Percentiles rank a stretch among this genome's conserved stretches.
Evolutionary conservation across 805 yeast genomes (phyloP).

Genomic region (Kazachstania bromeliacearum): DNA sequence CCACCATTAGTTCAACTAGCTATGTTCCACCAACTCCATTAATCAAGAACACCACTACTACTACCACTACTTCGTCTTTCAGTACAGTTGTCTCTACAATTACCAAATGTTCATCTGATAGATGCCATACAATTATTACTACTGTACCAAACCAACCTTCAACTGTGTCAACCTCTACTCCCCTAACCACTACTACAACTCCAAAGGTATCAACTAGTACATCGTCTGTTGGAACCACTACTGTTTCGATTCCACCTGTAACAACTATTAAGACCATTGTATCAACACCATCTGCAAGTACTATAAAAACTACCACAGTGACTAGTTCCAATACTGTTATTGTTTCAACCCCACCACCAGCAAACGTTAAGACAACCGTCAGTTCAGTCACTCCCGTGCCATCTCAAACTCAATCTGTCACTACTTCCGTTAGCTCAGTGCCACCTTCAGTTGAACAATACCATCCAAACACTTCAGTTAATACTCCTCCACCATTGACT

Average conservation of each 20-base stretch:
- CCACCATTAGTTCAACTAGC: background rate
- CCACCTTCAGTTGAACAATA: background rate
- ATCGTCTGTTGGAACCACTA: too few relatives aligned
- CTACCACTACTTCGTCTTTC: background rate
- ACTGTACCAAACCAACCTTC: background rate
- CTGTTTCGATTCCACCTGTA: too few relatives aligned
- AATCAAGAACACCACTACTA: background rate
- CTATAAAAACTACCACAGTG: background rate
- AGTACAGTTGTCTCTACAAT: conserved; percentile 1
- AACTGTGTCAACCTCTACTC: background rate
- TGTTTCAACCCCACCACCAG: background rate
- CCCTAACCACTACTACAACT: background rate
- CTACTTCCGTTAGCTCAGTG: background rate
- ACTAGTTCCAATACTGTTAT: background rate
- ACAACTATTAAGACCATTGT: too few relatives aligned
- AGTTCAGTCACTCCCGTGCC: background rate
- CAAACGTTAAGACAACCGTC: background rate
- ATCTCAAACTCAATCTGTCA: background rate
- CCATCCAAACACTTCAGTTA: background rate
- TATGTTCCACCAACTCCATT: background rate
- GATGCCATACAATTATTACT: background rate
- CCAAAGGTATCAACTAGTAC: background rate
- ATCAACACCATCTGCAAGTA: background rate
- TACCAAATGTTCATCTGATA: conserved; percentile 1
- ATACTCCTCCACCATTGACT: background rate